Evolutionary conservation across 202 grass and related monocot genomes (phyloP).

Genomic region (Panicum hallii): DNA sequence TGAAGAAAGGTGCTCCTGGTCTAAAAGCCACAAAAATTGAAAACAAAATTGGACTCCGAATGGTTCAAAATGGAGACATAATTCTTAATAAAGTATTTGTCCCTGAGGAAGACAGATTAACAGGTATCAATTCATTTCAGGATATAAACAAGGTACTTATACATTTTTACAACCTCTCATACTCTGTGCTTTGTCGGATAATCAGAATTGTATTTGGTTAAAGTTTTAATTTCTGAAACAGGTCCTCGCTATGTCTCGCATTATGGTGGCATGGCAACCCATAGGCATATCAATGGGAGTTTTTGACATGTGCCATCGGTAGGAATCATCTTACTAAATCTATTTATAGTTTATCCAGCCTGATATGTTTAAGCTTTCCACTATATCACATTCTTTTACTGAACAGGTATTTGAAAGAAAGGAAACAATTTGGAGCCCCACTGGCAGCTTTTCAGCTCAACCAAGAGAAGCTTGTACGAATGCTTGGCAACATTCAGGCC

Average conservation of each 20-base stretch:
- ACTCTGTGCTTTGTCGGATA: neutral
- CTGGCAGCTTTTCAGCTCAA: conserved; percentile 95
- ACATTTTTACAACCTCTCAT: neutral
- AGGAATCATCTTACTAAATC: conserved; percentile 22
- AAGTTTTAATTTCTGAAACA: conserved; percentile 49
- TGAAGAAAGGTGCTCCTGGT: conserved; percentile 86
- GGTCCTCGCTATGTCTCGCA: conserved; percentile 89
- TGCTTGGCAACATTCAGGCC: conserved; percentile 96
- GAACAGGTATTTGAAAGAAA: conserved; percentile 93
- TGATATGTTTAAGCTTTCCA: conserved; percentile 22
- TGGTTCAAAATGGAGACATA: conserved; percentile 99
- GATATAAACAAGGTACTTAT: conserved; percentile 88
- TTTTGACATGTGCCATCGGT: conserved; percentile 93
- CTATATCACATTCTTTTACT: conserved; percentile 5
- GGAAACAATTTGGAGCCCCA: conserved; percentile 95
- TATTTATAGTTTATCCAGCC: neutral
- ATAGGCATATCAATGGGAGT: conserved; percentile 97
- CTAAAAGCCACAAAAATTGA: conserved; percentile 89
- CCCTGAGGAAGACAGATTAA: conserved; percentile 88
- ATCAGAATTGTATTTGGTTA: conserved; percentile 10
- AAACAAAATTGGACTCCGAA: conserved; percentile 99
- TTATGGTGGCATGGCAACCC: conserved; percentile 98
- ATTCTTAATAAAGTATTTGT: conserved; percentile 92
- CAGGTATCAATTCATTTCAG: conserved; percentile 88
- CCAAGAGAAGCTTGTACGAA: conserved; percentile 96